Evolutionary conservation across 192 early-diverging fungal genomes (phyloP), one percentile per base, ranked within the genome.

Genomic region (Dissophora ornata): DNA sequence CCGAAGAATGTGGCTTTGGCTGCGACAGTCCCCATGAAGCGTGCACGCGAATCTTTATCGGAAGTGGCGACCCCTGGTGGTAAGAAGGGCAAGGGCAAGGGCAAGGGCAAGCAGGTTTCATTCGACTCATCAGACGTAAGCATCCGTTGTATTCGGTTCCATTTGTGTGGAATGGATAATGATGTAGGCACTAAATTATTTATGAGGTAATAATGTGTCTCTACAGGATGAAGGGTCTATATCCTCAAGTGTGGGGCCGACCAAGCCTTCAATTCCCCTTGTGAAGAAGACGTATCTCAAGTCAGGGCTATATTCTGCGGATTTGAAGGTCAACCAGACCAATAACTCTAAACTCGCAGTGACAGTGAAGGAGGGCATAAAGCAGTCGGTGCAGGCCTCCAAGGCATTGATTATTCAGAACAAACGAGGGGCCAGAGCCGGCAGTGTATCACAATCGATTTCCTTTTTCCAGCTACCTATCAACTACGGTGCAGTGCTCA

Each of bases 401-500:
- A 57, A 50, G 26, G 47, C 66, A 11, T n/a, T 51, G 18, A 44
- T 61, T 22, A 2, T 18, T 18, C 26, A 21, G 11, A 50, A 16
- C n/a, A 48, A 41, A 28, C 18, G 60, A 26, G 28, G 24, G 47
- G 3, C 47, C 3, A 62, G 34, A 18, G 22, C 3, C 18, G n/a
- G 29, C 32, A 38, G 21, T 25, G 16, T 36, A 9, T 50, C 60
- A 22, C 33, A 29, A 19, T 50, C 60, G 41, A 22, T 21, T 7
- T 15, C 60, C 15, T 60, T 62, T 32, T 88, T 94, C 44, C 82
- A 80, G 3, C 44, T 90, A 24, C 90, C 92, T 4, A 75, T 88
- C 38, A 80, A 92, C 63, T 83, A 87, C 50, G 93, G 92, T 11
- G 52, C 81, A 15, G 55, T 67, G 9, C 46, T 94, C 9, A 67